Conservation (phyloP, 192 early-diverging fungal genomes). For the Kickxella alabastrina region DNA sequence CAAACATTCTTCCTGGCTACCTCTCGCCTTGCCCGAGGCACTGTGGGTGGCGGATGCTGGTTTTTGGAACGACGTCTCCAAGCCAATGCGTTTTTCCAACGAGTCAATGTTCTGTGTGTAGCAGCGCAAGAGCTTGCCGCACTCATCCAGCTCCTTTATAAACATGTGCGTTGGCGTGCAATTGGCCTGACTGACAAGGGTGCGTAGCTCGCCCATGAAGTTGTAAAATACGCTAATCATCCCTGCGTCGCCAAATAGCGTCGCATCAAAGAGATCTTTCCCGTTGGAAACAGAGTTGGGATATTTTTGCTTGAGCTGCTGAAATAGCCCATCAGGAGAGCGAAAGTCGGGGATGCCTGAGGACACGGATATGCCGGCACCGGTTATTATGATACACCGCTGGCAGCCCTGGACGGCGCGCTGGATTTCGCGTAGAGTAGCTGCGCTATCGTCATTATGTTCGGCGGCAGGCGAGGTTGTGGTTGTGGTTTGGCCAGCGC, state of each 20-base stretch:
- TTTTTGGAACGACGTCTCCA: constrained; percentile 51
- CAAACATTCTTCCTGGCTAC: too few relatives aligned
- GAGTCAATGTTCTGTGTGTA: constrained; percentile 99
- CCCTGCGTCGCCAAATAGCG: constrained; percentile 72
- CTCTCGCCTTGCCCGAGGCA: too few relatives aligned
- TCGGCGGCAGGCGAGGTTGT: too few relatives aligned
- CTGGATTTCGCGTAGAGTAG: constrained; percentile 17
- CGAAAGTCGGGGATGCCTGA: constrained; percentile 98
- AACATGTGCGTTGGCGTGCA: constrained; percentile 85
- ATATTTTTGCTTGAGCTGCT: constrained; percentile 68
- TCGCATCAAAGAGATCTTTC: constrained; percentile 89
- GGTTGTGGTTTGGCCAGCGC: too few relatives aligned
- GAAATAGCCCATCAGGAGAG: constrained; percentile 88
- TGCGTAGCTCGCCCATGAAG: constrained; percentile 83
- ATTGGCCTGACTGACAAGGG: constrained; percentile 64
- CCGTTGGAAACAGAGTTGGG: constrained; percentile 73
- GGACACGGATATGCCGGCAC: constrained; percentile 84
- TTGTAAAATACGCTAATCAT: constrained; percentile 59
- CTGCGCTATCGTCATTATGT: not conserved
- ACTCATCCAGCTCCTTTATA: constrained; percentile 69
- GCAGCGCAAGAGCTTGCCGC: constrained; percentile 77
- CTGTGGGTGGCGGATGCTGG: not conserved
- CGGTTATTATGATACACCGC: constrained; percentile 48
- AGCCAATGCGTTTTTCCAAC: constrained; percentile 71
- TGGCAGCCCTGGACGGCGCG: constrained; percentile 40